Base-by-base conservation (phyloP, 148 eudicot species). In the Rhododendron ferrugineum region DNA sequence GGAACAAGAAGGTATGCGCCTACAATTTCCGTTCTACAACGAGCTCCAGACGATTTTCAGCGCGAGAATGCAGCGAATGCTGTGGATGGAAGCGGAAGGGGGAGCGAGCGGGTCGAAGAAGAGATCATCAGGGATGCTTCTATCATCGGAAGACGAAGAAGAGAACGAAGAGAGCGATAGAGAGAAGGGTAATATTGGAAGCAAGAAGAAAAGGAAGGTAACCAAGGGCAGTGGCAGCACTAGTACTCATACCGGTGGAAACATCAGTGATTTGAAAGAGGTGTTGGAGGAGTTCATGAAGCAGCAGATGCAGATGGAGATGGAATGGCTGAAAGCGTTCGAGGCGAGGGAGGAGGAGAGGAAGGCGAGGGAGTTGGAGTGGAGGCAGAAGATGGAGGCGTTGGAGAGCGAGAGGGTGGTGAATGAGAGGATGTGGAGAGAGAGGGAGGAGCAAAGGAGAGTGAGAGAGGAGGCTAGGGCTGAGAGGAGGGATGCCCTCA, bases 391-490 rank as follows among this genome's bases (percentile, higher is more conserved):
- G 40, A 96, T 96, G 98, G 96, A 93, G 88, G 95, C 88, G 0
- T 81, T 96, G 87, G 98, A 96, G 87, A 91, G 86, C 18, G 98
- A 96, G 91, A 91, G 98, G 90, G 6, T 93, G 47, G 85, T 82
- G 91, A 89, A 91, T 92, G 97, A 96, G 58, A 91, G 90, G 56
- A 86, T 90, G 40, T 95, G 97, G 99, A 87, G 93, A 60, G 97
- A 96, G 78, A 92, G 92, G 80, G 98, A 96, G n/a, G 98, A 96
- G 79, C 92, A 92, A 85, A 87, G 99, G 84, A 89, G 89, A 89
- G n/a, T 89, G 9, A 93, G 97, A 46, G 99, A 96, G n/a, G 98
- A 95, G 86, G 92, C 91, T 54, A 93, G 99, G 88, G 97, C 99
- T 49, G 97, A 95, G 76, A 94, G 91, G 54, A 92, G 98, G 86